Evolutionary conservation across 1,284 basidiomycete species (phyloP), one percentile per base, ranked within the genome.

Genomic region (Neolentinus lepideus): DNA sequence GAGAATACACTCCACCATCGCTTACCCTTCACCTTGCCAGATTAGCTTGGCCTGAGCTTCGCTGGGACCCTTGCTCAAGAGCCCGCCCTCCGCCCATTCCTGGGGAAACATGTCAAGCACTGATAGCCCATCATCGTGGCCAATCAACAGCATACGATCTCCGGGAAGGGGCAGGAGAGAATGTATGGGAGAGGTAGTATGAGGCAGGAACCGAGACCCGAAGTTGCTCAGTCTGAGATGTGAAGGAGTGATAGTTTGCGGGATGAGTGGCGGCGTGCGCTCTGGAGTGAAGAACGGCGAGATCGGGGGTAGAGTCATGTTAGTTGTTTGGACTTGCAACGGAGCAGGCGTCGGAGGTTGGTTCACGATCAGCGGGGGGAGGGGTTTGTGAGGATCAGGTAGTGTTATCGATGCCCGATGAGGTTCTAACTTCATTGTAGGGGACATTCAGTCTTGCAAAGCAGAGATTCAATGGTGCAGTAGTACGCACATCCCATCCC

Each of bases 121-220:
- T 1, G 85, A 87, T 26, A 92, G 75, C 1, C 89, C 89, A 54
- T 83, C 77, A 58, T 88, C 85, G 57, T 88, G 85, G 2, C 89
- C 89, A 38, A 92, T 79, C 14, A 92, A 76, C 22, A 92, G 57
- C 36, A 88, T 66, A 46, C 76, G 75, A 58, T 87, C 81, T 27
- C 78, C 78, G 43, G 80, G 71, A 24, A 92, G 65, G 2, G 90
- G 88, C 26, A 92, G 75, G 8, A 90, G 66, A 65, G 85, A 85
- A 55, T 83, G 81, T 59, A 92, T 90, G 24, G 78, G 86, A 0
- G 77, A 75, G 2, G 79, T 84, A 16, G 88, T 72, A 62, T 92
- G 90, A n/a, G 90, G 88, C 35, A 92, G 72, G 66, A 92, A 92
- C 19, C 88, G 80, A 12, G 89, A 91, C 25, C 89, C 89, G 65